A percentile compares a stretch with the other conserved stretches of the same genome.
Evolutionary conservation across 2,329 filamentous ascomycete species (phyloP).

Genomic region (Colletotrichum filicis): DNA sequence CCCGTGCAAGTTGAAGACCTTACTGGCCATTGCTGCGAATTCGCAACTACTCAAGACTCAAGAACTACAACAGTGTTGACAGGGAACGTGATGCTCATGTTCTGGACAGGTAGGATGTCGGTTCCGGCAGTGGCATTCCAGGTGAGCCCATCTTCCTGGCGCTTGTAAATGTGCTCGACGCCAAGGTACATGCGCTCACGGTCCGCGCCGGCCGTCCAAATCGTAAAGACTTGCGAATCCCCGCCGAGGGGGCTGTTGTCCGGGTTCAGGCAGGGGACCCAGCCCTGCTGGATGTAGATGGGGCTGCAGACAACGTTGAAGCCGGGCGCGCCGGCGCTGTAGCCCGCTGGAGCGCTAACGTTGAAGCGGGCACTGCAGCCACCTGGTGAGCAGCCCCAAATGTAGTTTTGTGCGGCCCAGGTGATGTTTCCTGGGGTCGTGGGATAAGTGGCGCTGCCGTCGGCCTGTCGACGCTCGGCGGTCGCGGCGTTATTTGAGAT

Average conservation of each 20-base stretch:
- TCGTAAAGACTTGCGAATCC: constrained; percentile 36
- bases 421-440: background rate
- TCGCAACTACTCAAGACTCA: background rate
- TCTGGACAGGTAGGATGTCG: background rate
- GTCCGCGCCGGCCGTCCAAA: constrained; percentile 37
- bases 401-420: constrained; percentile 20
- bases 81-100: background rate
- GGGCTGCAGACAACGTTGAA: constrained; percentile 42
- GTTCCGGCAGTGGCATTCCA: constrained; percentile 6
- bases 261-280: constrained; percentile 37
- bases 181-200: constrained; percentile 38
- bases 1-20: background rate
- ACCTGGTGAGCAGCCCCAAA: constrained; percentile 39
- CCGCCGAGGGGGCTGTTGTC: constrained; percentile 13
- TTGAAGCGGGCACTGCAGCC: constrained; percentile 40
- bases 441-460: background rate
- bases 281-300: constrained; percentile 39
- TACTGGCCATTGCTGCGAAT: fast-evolving
- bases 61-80: background rate
- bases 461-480: background rate
- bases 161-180: constrained; percentile 38
- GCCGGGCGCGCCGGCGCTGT: constrained; percentile 38
- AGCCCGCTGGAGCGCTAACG: constrained; percentile 38
- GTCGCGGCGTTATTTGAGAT: background rate
- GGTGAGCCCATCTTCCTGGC: background rate